Percentiles rank a stretch among this genome's conserved stretches.
These are phyloP conservation scores for Aspergillus steynii DNA, from an alignment of 495 filamentous ascomycete genomes.

Conservation along the genomic window DNA sequence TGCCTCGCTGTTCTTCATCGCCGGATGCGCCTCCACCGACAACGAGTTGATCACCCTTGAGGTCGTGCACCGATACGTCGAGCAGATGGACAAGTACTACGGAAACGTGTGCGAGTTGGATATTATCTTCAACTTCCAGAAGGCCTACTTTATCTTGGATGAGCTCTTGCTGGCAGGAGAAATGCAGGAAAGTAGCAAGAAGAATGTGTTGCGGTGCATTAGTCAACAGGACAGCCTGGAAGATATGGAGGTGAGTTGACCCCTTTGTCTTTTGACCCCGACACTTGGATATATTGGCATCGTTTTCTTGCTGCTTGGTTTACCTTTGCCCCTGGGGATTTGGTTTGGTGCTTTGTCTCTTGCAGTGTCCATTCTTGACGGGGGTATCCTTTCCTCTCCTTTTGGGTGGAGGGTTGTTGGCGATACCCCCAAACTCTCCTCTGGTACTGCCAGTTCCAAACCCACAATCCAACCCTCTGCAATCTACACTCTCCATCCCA, in stretches of 20 bases:
- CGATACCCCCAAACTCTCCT: background rate
- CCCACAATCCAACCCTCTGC: background rate
- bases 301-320: background rate
- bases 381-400: background rate
- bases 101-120: constrained; percentile 99
- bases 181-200: constrained; percentile 99
- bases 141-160: constrained; percentile 98
- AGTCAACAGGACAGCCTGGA: constrained; percentile 92
- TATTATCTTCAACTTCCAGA: constrained; percentile 99
- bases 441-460: background rate
- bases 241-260: constrained; percentile 89
- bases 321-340: background rate
- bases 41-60: constrained; percentile 98
- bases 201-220: constrained; percentile 94
- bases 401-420: background rate
- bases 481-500: background rate
- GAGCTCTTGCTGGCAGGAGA: constrained; percentile 94
- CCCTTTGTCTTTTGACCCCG: background rate
- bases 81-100: constrained; percentile 99
- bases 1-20: constrained; percentile 98
- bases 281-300: background rate
- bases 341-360: background rate
- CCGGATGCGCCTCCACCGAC: constrained; percentile 89
- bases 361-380: background rate
- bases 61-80: constrained; percentile 97